These are phyloP conservation scores for Persicaria maculosa DNA, from an alignment of 148 eudicot species.

Conservation along the genomic window DNA sequence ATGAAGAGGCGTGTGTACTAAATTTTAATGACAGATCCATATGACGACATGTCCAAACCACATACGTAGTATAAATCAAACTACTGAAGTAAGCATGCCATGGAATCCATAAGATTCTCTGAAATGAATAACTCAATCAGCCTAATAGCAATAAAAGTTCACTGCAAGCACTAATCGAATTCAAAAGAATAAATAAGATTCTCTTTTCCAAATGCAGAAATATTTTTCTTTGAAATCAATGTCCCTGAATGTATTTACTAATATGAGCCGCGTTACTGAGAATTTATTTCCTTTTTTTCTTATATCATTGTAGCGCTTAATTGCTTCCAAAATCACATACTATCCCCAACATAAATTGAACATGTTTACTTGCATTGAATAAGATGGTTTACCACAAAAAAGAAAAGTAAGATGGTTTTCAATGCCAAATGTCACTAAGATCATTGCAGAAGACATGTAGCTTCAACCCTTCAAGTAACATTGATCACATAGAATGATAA, in stretches of 20 bases:
- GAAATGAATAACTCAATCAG: not conserved
- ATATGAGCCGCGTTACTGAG: not conserved
- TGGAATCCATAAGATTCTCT: not conserved
- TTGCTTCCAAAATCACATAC: not conserved
- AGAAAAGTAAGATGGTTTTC: not conserved
- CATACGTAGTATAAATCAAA: not conserved
- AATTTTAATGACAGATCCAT: not conserved
- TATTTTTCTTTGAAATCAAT: not conserved
- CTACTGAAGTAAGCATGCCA: not conserved
- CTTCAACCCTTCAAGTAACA: not conserved
- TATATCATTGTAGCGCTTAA: not conserved
- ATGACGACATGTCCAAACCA: not conserved
- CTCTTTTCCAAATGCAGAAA: not conserved
- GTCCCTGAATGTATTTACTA: not conserved
- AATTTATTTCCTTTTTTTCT: not conserved
- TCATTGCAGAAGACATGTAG: not conserved
- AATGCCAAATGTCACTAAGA: not conserved
- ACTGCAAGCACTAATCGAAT: not conserved
- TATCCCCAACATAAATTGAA: not conserved
- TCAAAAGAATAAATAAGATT: not conserved
- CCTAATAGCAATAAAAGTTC: not conserved
- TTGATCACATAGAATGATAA: not conserved
- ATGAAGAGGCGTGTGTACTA: not conserved
- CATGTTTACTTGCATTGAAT: not conserved
- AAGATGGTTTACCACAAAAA: no score